Evolutionary conservation across 108 stramenopile genomes (phyloP).

Genomic region (Cyclostephanos tholiformis): DNA sequence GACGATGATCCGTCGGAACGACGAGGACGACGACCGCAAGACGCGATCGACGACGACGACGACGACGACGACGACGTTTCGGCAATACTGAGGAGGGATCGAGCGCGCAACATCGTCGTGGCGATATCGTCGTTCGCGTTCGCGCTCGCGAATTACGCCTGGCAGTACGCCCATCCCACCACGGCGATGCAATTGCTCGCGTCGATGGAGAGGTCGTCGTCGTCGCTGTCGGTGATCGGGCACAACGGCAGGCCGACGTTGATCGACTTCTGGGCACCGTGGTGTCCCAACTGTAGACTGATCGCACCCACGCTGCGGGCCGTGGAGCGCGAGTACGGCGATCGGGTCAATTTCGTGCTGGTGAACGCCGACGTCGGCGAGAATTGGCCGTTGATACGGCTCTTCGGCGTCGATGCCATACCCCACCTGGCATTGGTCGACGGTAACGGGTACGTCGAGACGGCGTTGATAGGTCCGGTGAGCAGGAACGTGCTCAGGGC

Average conservation of each 20-base stretch:
- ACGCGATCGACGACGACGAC: too few relatives aligned
- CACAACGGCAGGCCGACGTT: conserved; percentile 76
- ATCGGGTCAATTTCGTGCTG: conserved; percentile 78
- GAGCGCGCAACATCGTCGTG: conserved; percentile 53
- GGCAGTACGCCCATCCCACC: conserved; percentile 74
- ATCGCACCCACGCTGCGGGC: conserved; percentile 67
- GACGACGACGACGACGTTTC: too few relatives aligned
- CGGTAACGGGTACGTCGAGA: conserved; percentile 80
- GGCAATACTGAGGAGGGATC: too few relatives aligned
- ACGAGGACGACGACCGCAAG: too few relatives aligned
- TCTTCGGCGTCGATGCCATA: conserved; percentile 84
- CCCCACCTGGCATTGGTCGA: conserved; percentile 75
- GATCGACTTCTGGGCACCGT: conserved; percentile 88
- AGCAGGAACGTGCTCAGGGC: conserved; percentile 63
- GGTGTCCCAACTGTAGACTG: conserved; percentile 80
- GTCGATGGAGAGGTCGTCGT: conserved; percentile 64
- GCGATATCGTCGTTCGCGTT: conserved; percentile 59
- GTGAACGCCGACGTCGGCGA: conserved; percentile 63
- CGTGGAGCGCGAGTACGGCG: conserved; percentile 69
- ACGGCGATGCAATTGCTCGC: conserved; percentile 65
- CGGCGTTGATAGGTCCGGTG: conserved; percentile 82
- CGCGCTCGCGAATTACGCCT: conserved; percentile 69
- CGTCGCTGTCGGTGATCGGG: conserved; percentile 62
- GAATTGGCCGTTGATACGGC: conserved; percentile 71
- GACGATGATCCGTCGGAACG: too few relatives aligned